Conservation (phyloP, 2,329 filamentous ascomycete species). For the Stagonosporopsis rhizophila region DNA sequence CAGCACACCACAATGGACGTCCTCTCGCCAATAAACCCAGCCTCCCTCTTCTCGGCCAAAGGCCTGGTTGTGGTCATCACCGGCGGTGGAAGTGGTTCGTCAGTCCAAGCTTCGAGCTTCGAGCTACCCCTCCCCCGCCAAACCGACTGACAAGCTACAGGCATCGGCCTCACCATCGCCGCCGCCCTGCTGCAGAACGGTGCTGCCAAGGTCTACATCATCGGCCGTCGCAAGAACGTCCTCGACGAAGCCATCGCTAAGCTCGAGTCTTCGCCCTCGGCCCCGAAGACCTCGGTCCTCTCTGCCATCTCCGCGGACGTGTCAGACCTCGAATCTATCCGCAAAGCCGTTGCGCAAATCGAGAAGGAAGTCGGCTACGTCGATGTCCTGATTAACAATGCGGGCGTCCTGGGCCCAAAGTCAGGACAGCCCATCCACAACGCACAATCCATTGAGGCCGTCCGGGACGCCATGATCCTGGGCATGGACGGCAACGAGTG, state of each 20-base stretch:
- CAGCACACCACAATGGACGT: constrained; percentile 43
- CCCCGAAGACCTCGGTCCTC: constrained; percentile 37
- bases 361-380: constrained; percentile 55
- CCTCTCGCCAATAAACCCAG: constrained; percentile 41
- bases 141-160: constrained; percentile 29
- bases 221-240: constrained; percentile 52
- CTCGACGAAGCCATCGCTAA: constrained; percentile 51
- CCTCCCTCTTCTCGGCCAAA: constrained; percentile 50
- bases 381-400: constrained; percentile 62
- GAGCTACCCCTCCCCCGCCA: constrained; percentile 38
- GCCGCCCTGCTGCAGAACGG: constrained; percentile 51
- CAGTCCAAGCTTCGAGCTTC: constrained; percentile 23
- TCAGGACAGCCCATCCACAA: constrained; percentile 51
- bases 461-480: constrained; percentile 51
- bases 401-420: constrained; percentile 56
- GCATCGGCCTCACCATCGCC: constrained; percentile 51
- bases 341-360: constrained; percentile 52
- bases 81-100: constrained; percentile 52
- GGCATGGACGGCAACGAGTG: constrained; percentile 44
- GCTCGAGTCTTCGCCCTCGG: constrained; percentile 43
- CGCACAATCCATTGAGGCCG: constrained; percentile 52
- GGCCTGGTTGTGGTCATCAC: constrained; percentile 52
- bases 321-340: constrained; percentile 51
- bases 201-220: constrained; percentile 55
- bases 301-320: constrained; percentile 55